Percentiles rank a stretch among this genome's conserved stretches.
Evolutionary conservation across 768 basidiomycete genomes (phyloP).

Genomic region (Asterophora parasitica): DNA sequence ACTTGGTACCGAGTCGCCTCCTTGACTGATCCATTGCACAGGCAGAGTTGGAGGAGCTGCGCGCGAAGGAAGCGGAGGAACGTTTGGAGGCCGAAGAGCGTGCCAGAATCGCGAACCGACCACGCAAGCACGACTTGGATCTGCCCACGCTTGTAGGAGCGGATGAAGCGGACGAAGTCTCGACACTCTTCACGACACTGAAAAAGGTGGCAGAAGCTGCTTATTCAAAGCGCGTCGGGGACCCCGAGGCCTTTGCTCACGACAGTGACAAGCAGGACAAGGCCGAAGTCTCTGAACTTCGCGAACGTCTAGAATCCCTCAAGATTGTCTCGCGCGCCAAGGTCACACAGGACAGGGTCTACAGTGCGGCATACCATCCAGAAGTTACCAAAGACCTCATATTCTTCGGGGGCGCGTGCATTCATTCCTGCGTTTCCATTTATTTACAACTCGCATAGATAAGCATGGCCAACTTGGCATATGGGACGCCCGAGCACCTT

Average conservation of each 20-base stretch:
- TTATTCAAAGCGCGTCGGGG: slow-evolving; percentile 35
- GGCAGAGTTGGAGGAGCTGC: slow-evolving; percentile 47
- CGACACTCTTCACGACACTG: slow-evolving; percentile 42
- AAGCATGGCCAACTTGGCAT: slow-evolving; percentile 81
- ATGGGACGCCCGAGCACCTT: slow-evolving; percentile 76
- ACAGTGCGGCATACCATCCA: slow-evolving; percentile 78
- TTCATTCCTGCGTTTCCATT: too few species aligned
- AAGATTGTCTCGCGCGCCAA: slow-evolving; percentile 75
- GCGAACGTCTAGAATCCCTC: slow-evolving; percentile 47
- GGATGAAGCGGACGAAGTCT: slow-evolving; percentile 42
- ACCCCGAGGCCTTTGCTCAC: slow-evolving; percentile 49
- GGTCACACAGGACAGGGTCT: slow-evolving; percentile 70
- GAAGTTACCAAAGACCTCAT: slow-evolving; percentile 75
- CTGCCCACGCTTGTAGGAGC: slow-evolving; percentile 51
- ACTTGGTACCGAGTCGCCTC: neutral
- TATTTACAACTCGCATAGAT: slow-evolving; percentile 35
- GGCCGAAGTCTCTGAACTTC: slow-evolving; percentile 47
- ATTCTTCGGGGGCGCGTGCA: slow-evolving; percentile 70
- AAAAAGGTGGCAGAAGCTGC: slow-evolving; percentile 31
- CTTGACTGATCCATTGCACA: slow-evolving; percentile 16
- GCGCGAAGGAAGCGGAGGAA: slow-evolving; percentile 56
- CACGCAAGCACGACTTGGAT: slow-evolving; percentile 64
- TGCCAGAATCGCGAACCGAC: slow-evolving; percentile 57
- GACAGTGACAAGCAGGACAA: slow-evolving; percentile 43
- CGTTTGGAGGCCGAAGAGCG: slow-evolving; percentile 57